Conservation (phyloP, 202 grass and related monocot species). For the Zizania palustris region DNA sequence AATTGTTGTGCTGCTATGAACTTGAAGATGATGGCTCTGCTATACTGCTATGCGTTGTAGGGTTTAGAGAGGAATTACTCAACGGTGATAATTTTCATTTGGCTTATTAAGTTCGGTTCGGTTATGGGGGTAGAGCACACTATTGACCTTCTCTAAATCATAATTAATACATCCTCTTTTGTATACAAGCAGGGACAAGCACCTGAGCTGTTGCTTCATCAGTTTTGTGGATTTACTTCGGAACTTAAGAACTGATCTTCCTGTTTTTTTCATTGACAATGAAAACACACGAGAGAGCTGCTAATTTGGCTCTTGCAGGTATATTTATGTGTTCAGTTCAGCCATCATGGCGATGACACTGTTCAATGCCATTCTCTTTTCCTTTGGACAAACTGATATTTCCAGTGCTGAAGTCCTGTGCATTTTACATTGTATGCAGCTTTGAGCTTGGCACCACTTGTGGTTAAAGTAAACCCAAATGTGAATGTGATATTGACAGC, state of each 20-base stretch:
- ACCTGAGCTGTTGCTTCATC: background rate
- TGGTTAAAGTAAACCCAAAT: slow-evolving; percentile 82
- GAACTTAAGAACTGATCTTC: background rate
- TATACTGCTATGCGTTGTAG: too few relatives aligned
- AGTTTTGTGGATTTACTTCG: background rate
- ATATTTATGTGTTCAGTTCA: slow-evolving; percentile 2
- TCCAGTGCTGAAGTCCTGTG: slow-evolving; percentile 13
- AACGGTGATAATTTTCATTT: background rate
- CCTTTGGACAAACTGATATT: background rate
- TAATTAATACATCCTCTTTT: background rate
- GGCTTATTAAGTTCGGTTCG: background rate
- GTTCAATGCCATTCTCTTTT: background rate
- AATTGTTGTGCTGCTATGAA: too few relatives aligned
- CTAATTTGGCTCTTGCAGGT: slow-evolving; percentile 81
- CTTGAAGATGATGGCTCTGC: too few relatives aligned
- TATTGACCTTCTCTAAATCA: background rate
- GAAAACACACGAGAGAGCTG: slow-evolving; percentile 65
- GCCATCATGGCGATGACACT: background rate
- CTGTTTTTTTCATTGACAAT: slow-evolving; percentile 32
- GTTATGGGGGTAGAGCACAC: background rate
- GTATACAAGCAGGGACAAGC: slow-evolving; percentile 4
- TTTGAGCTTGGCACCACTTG: slow-evolving; percentile 71
- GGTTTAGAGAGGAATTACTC: background rate
- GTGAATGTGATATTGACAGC: slow-evolving; percentile 90
- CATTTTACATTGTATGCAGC: slow-evolving; percentile 49